Evolutionary conservation across 2,329 filamentous ascomycete species (phyloP).

Genomic region (Delphinella strobiligena): DNA sequence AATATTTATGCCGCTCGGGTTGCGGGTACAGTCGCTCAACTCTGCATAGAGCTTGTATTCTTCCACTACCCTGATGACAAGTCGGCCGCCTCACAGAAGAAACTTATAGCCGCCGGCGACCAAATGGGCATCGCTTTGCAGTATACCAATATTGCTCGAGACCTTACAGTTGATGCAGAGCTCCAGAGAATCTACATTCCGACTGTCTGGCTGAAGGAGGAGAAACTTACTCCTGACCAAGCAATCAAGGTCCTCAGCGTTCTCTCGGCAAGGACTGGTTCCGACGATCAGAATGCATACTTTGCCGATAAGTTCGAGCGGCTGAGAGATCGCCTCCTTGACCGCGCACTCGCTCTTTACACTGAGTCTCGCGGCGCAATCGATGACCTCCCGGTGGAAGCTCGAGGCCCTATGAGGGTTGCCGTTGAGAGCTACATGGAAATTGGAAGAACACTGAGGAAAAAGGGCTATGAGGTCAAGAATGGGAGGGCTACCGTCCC

Average conservation of each 20-base stretch:
- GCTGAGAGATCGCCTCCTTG: constrained; percentile 43
- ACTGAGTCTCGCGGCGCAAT: constrained; percentile 43
- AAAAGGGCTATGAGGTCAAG: constrained; percentile 32
- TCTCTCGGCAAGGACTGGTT: constrained; percentile 2
- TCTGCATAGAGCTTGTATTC: constrained; percentile 56
- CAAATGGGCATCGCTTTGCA: constrained; percentile 65
- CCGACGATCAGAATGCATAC: constrained; percentile 25
- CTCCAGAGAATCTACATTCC: constrained; percentile 60
- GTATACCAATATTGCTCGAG: constrained; percentile 65
- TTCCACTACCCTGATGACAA: constrained; percentile 36
- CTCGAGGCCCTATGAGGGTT: constrained; percentile 52
- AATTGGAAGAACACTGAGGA: constrained; percentile 52
- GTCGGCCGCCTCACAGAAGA: constrained; percentile 20
- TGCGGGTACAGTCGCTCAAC: constrained; percentile 59
- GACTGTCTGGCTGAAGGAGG: constrained; percentile 48
- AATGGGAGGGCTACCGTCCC: constrained; percentile 36
- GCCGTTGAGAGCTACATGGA: constrained; percentile 68
- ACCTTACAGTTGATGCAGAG: constrained; percentile 55
- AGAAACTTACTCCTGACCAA: constrained; percentile 41
- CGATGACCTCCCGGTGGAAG: constrained; percentile 47
- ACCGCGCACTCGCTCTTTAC: constrained; percentile 51
- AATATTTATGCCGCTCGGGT: constrained; percentile 54
- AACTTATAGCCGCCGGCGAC: constrained; percentile 44
- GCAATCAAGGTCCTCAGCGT: constrained; percentile 32
- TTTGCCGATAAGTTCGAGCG: constrained; percentile 33